Conservation (phyloP, 2,329 filamentous ascomycete species). For the Aspergillus sp. region DNA sequence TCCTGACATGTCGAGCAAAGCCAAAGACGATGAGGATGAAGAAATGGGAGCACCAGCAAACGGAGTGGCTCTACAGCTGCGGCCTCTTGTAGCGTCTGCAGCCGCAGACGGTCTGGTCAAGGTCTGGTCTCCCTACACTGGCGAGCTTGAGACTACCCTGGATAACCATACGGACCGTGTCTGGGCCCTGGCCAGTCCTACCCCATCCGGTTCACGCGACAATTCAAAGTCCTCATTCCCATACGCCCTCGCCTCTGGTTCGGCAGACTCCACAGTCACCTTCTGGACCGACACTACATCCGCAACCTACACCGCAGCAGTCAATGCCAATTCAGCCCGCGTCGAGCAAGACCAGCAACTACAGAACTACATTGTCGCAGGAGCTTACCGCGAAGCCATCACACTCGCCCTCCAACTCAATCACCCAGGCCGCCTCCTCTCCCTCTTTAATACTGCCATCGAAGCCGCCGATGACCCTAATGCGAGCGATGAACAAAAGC, state of each 20-base stretch:
- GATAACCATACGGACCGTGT: constrained; percentile 98
- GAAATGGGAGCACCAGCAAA: constrained; percentile 32
- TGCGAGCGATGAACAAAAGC: constrained; percentile 38
- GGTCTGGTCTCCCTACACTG: constrained; percentile 86
- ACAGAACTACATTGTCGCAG: constrained; percentile 86
- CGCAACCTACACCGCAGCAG: constrained; percentile 74
- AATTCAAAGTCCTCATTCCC: constrained; percentile 42
- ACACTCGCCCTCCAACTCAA: constrained; percentile 90
- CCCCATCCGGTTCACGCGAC: constrained; percentile 39
- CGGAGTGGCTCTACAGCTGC: constrained; percentile 34
- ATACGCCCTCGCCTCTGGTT: constrained; percentile 82
- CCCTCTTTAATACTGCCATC: constrained; percentile 80
- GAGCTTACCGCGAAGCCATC: constrained; percentile 91
- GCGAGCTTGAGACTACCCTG: constrained; percentile 84
- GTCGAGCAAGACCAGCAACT: constrained; percentile 94
- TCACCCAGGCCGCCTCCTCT: constrained; percentile 84
- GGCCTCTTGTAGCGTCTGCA: constrained; percentile 70
- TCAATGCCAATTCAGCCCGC: constrained; percentile 73
- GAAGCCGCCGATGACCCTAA: constrained; percentile 67
- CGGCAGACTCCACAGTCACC: constrained; percentile 87
- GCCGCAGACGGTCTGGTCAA: constrained; percentile 95
- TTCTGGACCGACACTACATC: constrained; percentile 95
- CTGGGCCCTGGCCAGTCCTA: constrained; percentile 80
- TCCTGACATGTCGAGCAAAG: constrained; percentile 40
- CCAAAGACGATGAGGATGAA: constrained; percentile 41